Percentiles rank a stretch among this genome's conserved stretches.
Evolutionary conservation across 2,329 filamentous ascomycete species (phyloP).

Genomic region (Teratosphaeria gauchensis): DNA sequence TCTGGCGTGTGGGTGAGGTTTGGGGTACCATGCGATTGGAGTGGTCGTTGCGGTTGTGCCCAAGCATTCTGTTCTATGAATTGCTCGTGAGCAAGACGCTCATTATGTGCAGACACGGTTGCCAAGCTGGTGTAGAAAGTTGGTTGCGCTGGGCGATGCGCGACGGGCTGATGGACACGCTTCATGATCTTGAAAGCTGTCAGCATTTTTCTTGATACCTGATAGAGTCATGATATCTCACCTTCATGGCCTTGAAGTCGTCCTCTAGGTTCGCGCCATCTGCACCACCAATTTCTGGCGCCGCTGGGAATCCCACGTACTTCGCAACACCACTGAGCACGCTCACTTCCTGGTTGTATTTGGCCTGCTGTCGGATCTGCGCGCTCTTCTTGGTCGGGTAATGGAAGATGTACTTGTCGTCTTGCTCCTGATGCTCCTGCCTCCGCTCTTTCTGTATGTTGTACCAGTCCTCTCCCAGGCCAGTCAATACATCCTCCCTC

Average conservation of each 20-base stretch:
- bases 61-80: constrained; percentile 85
- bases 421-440: constrained; percentile 64
- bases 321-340: constrained; percentile 85
- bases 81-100: constrained; percentile 48
- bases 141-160: constrained; percentile 6
- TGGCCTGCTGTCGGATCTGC: constrained; percentile 73
- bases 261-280: constrained; percentile 67
- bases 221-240: constrained; percentile 28
- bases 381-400: constrained; percentile 69
- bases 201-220: not conserved
- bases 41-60: constrained; percentile 71
- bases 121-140: constrained; percentile 16
- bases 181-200: constrained; percentile 15
- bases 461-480: constrained; percentile 82
- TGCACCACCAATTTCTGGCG: constrained; percentile 70
- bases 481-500: constrained; percentile 68
- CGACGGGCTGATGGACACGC: constrained; percentile 11
- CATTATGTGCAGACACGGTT: constrained; percentile 15
- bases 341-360: constrained; percentile 92
- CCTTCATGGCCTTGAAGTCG: constrained; percentile 81
- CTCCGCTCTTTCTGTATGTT: constrained; percentile 84
- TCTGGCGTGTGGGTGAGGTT: constrained; percentile 25
- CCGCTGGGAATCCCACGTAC: constrained; percentile 90
- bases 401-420: constrained; percentile 69
- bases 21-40: constrained; percentile 15